Percentiles rank a stretch among this genome's conserved stretches.
These are phyloP conservation scores for Fusarium tupiense DNA, from an alignment of 2,329 filamentous ascomycete species.

Conservation along the genomic window DNA sequence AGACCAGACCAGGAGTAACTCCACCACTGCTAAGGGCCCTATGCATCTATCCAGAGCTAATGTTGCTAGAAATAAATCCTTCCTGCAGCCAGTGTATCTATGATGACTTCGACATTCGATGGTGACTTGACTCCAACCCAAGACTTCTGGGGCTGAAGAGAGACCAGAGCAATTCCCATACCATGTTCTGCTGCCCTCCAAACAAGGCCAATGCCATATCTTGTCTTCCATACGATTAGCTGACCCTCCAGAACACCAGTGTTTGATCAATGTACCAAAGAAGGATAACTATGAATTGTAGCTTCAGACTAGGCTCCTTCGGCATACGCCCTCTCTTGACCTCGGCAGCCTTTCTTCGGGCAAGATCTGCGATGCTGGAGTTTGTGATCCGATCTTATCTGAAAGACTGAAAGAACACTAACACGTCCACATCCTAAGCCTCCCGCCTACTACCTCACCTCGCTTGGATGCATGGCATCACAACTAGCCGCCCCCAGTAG, in stretches of 20 bases:
- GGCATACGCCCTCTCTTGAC: conserved; percentile 8
- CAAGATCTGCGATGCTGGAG: conserved; percentile 31
- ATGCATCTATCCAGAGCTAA: not conserved
- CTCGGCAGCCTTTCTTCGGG: conserved; percentile 29
- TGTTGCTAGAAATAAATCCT: not conserved
- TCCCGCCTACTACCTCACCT: not conserved
- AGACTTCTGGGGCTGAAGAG: not conserved
- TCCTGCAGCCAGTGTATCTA: not conserved
- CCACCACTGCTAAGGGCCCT: not conserved
- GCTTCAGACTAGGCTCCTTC: not conserved
- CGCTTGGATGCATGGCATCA: conserved; percentile 22
- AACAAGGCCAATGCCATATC: not conserved
- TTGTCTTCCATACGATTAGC: not conserved
- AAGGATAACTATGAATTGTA: not conserved
- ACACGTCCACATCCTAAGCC: not conserved
- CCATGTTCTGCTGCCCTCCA: not conserved
- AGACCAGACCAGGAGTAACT: not conserved
- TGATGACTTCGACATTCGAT: not conserved
- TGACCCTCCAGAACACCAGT: not conserved
- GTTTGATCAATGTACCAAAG: not conserved
- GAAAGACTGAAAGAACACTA: not conserved
- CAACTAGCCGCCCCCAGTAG: not conserved
- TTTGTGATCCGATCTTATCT: conserved; percentile 7
- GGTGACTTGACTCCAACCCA: too few species aligned
- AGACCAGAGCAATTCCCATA: not conserved